Base-by-base conservation (phyloP, 2,329 filamentous ascomycete species). In the Colletotrichum liaoningense region DNA sequence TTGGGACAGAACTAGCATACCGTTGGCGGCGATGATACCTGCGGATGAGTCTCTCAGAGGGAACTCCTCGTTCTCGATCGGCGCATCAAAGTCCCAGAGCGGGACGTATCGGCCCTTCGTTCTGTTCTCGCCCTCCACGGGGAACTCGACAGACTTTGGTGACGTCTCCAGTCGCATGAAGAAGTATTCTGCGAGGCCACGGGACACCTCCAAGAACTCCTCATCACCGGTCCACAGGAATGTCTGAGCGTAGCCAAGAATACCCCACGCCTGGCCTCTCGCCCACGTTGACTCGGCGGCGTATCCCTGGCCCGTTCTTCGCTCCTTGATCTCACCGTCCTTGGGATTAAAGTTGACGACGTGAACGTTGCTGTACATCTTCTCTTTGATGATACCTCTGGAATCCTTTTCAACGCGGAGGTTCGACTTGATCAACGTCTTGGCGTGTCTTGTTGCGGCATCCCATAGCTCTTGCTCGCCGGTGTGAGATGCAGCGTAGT, bases 181-280 rank as follows among this genome's bases (percentile, higher is more conserved):
- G 74, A 89, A 90, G 72, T 89, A 89, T 49, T 87, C 82, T 1
- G 87, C 86, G 46, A 88, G 79, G 1, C 82, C 82, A 4, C 83
- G 82, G 0, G 88, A 84, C 0, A 86, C 85, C 0, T 84, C 77
- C 0, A 88, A 79, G 62, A 88, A 88, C 2, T 80, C 80, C 0
- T 69, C 24, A 1, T 87, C 83, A 12, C 83, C 83, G 0, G 87
- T 88, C 85, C 86, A 88, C 38, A 78, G 77, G 67, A 86, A 88
- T 0, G 86, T 84, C 73, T 88, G 86, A 0, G 86, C 82, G 63
- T 87, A 89, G 0, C 87, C 87, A 19, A 88, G 79, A 19, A 88
- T 85, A 0, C 81, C 83, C 87, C 88, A 89, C 0, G 86, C 86
- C 67, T 89, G 87, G 1, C 87, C 87, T 14, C 87, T 83, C 5